These are phyloP conservation scores for Echinochloa phyllopogon DNA, from an alignment of 176 grass and related monocot genomes.

Conservation along the genomic window DNA sequence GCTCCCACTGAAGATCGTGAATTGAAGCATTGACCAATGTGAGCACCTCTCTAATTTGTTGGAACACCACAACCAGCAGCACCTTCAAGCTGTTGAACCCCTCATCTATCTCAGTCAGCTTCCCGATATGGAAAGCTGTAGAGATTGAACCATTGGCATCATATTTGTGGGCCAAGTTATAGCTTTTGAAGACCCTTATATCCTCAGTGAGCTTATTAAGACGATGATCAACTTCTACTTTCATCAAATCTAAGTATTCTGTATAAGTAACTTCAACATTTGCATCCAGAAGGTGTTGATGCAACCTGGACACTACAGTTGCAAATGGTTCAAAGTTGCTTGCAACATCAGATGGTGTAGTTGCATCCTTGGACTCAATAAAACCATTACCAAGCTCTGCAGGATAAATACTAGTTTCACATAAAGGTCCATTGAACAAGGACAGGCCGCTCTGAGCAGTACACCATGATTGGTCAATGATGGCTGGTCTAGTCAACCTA, in stretches of 20 bases:
- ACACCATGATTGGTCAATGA: conserved; percentile 13
- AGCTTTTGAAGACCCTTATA: conserved; percentile 48
- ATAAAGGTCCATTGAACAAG: conserved; percentile 1
- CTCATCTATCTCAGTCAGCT: conserved; percentile 59
- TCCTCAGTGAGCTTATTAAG: conserved; percentile 67
- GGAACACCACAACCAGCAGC: conserved; percentile 63
- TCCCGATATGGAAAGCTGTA: conserved; percentile 12
- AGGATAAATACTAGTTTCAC: neutral
- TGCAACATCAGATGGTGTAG: neutral
- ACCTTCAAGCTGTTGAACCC: conserved; percentile 62
- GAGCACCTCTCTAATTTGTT: conserved; percentile 65
- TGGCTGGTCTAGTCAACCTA: conserved; percentile 21
- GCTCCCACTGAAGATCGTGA: conserved; percentile 65
- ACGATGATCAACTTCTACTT: conserved; percentile 52
- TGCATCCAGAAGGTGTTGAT: conserved; percentile 50
- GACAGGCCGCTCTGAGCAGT: conserved; percentile 28
- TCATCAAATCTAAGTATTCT: conserved; percentile 57
- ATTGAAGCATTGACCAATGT: conserved; percentile 51
- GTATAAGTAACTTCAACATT: conserved; percentile 38
- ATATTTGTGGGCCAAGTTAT: neutral
- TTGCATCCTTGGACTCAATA: neutral
- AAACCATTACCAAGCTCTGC: neutral
- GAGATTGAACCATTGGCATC: conserved; percentile 31
- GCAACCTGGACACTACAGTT: conserved; percentile 37
- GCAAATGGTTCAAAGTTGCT: conserved; percentile 39